Percentiles rank a stretch among this genome's conserved stretches.
Evolutionary conservation across 177 flowering plant species (phyloP).

Genomic region (Telopea speciosissima): DNA sequence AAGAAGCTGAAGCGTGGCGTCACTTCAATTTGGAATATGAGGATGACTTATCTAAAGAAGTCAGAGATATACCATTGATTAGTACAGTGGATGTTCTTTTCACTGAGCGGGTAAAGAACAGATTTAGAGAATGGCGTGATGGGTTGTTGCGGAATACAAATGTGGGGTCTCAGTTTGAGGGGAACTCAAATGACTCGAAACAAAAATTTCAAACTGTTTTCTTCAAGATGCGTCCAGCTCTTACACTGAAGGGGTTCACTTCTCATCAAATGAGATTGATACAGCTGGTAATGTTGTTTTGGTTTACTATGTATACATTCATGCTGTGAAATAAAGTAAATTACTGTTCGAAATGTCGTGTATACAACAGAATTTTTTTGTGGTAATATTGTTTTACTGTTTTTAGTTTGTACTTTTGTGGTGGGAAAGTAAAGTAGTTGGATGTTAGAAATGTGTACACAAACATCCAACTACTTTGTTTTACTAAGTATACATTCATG

Average conservation of each 20-base stretch:
- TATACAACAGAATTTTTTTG: too few species aligned
- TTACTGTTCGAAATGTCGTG: too few species aligned
- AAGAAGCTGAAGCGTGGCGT: slow-evolving; percentile 60
- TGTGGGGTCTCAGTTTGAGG: slow-evolving; percentile 21
- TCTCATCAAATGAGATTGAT: slow-evolving; percentile 75
- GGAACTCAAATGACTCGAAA: slow-evolving; percentile 26
- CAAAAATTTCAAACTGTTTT: slow-evolving; percentile 54
- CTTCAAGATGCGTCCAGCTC: slow-evolving; percentile 75
- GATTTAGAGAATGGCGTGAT: slow-evolving; percentile 63
- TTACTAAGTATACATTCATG: neutral
- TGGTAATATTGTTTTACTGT: too few species aligned
- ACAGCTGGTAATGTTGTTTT: slow-evolving; percentile 47
- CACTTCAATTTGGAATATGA: slow-evolving; percentile 28
- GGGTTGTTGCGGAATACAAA: slow-evolving; percentile 28
- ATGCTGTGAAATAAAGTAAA: too few species aligned
- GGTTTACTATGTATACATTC: neutral
- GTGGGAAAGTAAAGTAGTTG: too few species aligned
- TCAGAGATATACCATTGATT: slow-evolving; percentile 28
- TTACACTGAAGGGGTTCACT: slow-evolving; percentile 62
- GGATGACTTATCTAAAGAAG: slow-evolving; percentile 27
- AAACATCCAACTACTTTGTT: too few species aligned
- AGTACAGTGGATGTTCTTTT: slow-evolving; percentile 70
- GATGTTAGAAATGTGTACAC: too few species aligned
- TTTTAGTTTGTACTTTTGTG: too few species aligned
- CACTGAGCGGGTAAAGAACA: slow-evolving; percentile 66